phyloP scores from a whole-genome alignment of 495 filamentous ascomycete species.

The Rostrohypoxylon terebratum region DNA sequence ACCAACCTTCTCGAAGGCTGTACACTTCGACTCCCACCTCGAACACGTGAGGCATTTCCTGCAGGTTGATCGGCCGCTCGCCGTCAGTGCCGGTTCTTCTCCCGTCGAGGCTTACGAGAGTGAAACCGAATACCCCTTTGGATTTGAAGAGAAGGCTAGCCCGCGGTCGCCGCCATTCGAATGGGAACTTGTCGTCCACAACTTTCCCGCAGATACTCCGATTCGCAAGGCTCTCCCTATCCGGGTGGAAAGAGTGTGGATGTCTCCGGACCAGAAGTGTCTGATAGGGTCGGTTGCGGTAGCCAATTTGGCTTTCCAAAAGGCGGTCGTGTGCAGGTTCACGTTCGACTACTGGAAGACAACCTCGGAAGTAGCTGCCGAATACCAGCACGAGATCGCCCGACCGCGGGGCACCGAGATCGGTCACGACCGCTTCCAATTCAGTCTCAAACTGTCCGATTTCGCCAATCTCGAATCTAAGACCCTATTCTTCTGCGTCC shows the following conservation, averaged over 20 bases:
- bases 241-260: constrained; percentile 82
- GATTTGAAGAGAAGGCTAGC: constrained; percentile 60
- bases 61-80: constrained; percentile 90
- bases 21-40: constrained; percentile 94
- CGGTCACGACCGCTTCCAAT: constrained; percentile 88
- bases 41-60: constrained; percentile 96
- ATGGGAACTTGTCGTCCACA: constrained; percentile 86
- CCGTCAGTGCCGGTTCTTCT: constrained; percentile 95
- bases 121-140: constrained; percentile 89
- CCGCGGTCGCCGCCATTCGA: constrained; percentile 69
- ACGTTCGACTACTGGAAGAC: constrained; percentile 99
- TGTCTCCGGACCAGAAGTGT: constrained; percentile 86
- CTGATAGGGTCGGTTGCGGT: constrained; percentile 85
- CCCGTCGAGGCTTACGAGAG: constrained; percentile 87
- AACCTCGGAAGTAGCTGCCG: constrained; percentile 90
- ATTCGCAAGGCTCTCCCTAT: constrained; percentile 73
- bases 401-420: constrained; percentile 72
- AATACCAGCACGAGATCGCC: constrained; percentile 80
- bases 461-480: constrained; percentile 89
- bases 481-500: constrained; percentile 90
- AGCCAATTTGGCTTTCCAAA: constrained; percentile 91
- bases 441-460: constrained; percentile 92
- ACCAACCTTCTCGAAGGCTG: constrained; percentile 91
- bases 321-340: constrained; percentile 87
- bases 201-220: constrained; percentile 79